These are phyloP conservation scores for Protomyces macrosporus DNA, from an alignment of 1,139 yeast species.

Conservation along the genomic window DNA sequence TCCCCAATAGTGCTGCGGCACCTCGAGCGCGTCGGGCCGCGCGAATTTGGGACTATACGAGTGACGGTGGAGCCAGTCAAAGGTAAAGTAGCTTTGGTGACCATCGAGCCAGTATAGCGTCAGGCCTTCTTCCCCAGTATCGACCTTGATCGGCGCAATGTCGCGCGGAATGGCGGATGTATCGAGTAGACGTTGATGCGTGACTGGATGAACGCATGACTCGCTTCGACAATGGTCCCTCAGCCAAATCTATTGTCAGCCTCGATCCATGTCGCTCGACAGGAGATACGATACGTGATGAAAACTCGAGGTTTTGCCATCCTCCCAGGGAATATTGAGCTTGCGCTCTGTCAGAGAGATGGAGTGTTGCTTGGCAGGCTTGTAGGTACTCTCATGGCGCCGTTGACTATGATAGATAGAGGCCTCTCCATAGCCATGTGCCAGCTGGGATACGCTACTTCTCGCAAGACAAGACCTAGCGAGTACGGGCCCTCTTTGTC, in stretches of 20 bases:
- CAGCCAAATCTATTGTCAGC: slow-evolving; percentile 48
- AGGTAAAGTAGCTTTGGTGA: slow-evolving; percentile 49
- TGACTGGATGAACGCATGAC: slow-evolving; percentile 54
- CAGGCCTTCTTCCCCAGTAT: slow-evolving; percentile 31
- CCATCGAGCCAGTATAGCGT: slow-evolving; percentile 36
- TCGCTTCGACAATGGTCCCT: slow-evolving; percentile 66
- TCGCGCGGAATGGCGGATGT: slow-evolving; percentile 52
- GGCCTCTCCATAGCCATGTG: not conserved
- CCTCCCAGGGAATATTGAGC: slow-evolving; percentile 37
- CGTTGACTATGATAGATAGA: not conserved
- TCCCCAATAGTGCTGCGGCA: slow-evolving; percentile 45
- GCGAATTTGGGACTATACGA: slow-evolving; percentile 54
- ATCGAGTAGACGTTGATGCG: slow-evolving; percentile 61
- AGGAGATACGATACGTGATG: slow-evolving; percentile 40
- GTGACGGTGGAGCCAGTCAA: slow-evolving; percentile 55
- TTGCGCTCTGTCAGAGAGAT: slow-evolving; percentile 35
- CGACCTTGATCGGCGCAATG: slow-evolving; percentile 42
- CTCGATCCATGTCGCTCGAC: not conserved
- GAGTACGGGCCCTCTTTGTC: not conserved
- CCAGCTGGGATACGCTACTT: not conserved
- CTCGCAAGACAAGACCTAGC: no score
- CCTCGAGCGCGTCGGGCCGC: slow-evolving; percentile 33
- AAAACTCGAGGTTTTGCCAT: slow-evolving; percentile 37
- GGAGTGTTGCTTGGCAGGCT: slow-evolving; percentile 30
- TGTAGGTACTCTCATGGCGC: not conserved